phyloP scores from a whole-genome alignment of 768 basidiomycete genomes.

The Lentinus brumalis region DNA sequence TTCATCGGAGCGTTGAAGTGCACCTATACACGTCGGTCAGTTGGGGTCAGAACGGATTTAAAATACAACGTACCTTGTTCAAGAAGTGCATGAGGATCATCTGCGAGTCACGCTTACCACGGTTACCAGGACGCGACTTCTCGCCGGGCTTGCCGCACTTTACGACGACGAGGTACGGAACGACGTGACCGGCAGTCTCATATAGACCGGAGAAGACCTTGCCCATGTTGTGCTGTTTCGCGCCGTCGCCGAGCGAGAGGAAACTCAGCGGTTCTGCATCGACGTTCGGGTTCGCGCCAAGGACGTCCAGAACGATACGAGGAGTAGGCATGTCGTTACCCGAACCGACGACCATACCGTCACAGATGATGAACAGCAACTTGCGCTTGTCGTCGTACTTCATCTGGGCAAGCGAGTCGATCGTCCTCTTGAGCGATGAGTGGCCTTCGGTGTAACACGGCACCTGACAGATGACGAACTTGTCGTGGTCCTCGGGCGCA shows the following conservation, averaged over 20 bases:
- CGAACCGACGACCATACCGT: constrained; percentile 97
- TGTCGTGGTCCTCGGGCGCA: constrained; percentile 93
- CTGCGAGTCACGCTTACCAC: constrained; percentile 98
- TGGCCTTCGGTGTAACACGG: constrained; percentile 99
- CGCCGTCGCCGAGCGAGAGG: constrained; percentile 90
- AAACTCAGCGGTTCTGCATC: constrained; percentile 97
- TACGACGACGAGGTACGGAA: constrained; percentile 89
- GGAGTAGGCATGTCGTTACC: constrained; percentile 97
- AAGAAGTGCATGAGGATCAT: constrained; percentile 96
- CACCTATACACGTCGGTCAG: constrained; percentile 51
- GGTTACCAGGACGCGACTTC: constrained; percentile 90
- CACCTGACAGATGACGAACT: constrained; percentile 96
- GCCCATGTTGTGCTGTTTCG: constrained; percentile 97
- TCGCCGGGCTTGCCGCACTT: constrained; percentile 97
- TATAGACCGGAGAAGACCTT: constrained; percentile 97
- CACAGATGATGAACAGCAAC: constrained; percentile 89
- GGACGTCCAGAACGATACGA: constrained; percentile 93
- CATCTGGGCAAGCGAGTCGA: constrained; percentile 91
- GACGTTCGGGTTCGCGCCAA: constrained; percentile 89
- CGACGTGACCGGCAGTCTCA: constrained; percentile 92
- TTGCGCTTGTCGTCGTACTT: constrained; percentile 99
- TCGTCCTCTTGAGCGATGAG: constrained; percentile 78
- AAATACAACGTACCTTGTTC: constrained; percentile 69
- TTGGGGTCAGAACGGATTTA: not conserved
- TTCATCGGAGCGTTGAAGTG: constrained; percentile 98